These are phyloP conservation scores for Bipolaris oryzae DNA, from an alignment of 2,329 filamentous ascomycete genomes.

Conservation along the genomic window DNA sequence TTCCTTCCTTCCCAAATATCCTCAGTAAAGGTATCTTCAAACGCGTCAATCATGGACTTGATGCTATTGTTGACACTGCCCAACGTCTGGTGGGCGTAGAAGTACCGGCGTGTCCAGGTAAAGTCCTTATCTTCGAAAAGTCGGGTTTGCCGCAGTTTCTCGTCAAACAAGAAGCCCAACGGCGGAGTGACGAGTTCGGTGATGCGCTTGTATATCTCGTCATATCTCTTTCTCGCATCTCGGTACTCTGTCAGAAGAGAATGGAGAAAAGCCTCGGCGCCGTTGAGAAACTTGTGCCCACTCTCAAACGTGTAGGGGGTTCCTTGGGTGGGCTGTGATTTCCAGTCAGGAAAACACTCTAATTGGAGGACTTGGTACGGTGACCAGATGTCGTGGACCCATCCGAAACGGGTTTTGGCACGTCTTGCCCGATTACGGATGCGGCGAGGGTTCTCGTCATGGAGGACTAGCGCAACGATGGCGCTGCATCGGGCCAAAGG, in stretches of 20 bases:
- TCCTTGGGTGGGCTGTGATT: conserved; percentile 45
- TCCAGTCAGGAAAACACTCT: conserved; percentile 56
- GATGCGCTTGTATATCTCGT: conserved; percentile 62
- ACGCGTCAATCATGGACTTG: conserved; percentile 63
- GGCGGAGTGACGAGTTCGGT: conserved; percentile 65
- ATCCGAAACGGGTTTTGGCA: conserved; percentile 57
- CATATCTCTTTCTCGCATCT: conserved; percentile 65
- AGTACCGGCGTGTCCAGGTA: conserved; percentile 66
- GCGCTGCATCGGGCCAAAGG: conserved; percentile 65
- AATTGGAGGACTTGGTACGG: conserved; percentile 61
- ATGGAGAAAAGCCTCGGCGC: conserved; percentile 66
- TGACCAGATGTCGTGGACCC: conserved; percentile 63
- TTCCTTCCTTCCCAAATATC: conserved; percentile 65
- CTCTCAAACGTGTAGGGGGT: conserved; percentile 62
- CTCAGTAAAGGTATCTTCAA: conserved; percentile 63
- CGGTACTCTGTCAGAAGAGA: conserved; percentile 65
- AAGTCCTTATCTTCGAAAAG: conserved; percentile 67
- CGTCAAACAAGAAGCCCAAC: conserved; percentile 65
- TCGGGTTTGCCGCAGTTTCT: conserved; percentile 61
- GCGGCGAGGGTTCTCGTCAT: conserved; percentile 58
- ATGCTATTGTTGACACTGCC: conserved; percentile 66
- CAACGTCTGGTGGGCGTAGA: conserved; percentile 67
- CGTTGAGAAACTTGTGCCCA: conserved; percentile 63
- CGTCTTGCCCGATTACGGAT: conserved; percentile 58
- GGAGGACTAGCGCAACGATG: conserved; percentile 63